phyloP scores from a whole-genome alignment of 805 yeast genomes.

The Saturnispora bothae region DNA sequence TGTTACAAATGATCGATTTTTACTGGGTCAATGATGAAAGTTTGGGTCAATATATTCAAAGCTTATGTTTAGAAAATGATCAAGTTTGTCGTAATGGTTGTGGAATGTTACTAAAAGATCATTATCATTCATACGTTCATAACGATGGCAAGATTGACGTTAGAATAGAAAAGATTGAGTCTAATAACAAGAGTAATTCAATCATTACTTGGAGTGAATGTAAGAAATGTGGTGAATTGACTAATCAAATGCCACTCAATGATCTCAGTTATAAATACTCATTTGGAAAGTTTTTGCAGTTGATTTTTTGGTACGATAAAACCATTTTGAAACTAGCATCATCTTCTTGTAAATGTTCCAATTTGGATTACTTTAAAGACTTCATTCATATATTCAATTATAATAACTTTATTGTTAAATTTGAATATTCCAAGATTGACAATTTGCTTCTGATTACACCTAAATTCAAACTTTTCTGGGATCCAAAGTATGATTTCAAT shows the following conservation, averaged over 20 bases:
- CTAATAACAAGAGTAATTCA: conserved; percentile 49
- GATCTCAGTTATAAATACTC: conserved; percentile 85
- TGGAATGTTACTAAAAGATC: conserved; percentile 58
- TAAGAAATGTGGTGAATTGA: conserved; percentile 59
- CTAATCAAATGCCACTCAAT: conserved; percentile 75
- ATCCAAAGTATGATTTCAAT: conserved; percentile 56
- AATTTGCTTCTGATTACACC: conserved; percentile 77
- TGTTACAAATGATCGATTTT: conserved; percentile 68
- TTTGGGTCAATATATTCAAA: conserved; percentile 81
- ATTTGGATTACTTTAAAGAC: conserved; percentile 71
- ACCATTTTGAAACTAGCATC: conserved; percentile 7
- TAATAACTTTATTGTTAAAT: conserved; percentile 64
- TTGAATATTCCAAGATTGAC: conserved; percentile 69
- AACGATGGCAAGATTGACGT: conserved; percentile 78
- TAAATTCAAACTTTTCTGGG: conserved; percentile 57
- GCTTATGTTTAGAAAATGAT: conserved; percentile 55
- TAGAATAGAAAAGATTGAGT: conserved; percentile 50
- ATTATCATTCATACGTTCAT: conserved; percentile 80
- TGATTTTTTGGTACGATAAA: conserved; percentile 52
- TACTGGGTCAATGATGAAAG: conserved; percentile 88
- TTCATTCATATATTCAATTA: conserved; percentile 80
- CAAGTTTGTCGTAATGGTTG: conserved; percentile 74
- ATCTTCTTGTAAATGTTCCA: conserved; percentile 40
- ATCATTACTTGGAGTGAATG: conserved; percentile 90
- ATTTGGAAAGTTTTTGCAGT: conserved; percentile 85